These are phyloP conservation scores for Platanthera zijinensis DNA, from an alignment of 106 monocot species.

Conservation along the genomic window DNA sequence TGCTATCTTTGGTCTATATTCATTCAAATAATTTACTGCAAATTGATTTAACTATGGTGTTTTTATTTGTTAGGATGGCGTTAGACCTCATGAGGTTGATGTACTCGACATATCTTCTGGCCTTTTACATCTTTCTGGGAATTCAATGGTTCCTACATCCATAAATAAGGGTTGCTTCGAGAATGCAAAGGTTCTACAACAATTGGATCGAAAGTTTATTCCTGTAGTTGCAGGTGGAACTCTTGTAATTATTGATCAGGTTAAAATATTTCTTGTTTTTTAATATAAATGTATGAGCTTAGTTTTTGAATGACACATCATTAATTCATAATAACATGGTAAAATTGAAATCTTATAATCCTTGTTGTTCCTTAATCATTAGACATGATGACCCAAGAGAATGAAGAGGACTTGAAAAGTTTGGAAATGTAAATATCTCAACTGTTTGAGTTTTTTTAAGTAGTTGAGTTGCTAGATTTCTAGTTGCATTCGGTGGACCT, in stretches of 20 bases:
- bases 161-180: constrained; percentile 53
- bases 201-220: constrained; percentile 91
- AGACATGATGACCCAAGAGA: not conserved
- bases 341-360: too few species aligned
- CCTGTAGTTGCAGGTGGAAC: constrained; percentile 62
- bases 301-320: not conserved
- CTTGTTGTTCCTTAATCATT: too few species aligned
- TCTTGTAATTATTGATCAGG: constrained; percentile 83
- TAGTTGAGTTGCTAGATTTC: not conserved
- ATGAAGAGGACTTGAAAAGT: not conserved
- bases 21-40: not conserved
- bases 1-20: not conserved
- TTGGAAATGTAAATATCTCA: not conserved
- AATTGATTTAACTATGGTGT: not conserved
- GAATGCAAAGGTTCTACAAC: constrained; percentile 71
- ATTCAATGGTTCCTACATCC: constrained; percentile 61
- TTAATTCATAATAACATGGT: too few species aligned
- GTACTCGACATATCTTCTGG: constrained; percentile 84
- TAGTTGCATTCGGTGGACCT: not conserved
- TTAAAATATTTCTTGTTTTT: constrained; percentile 14
- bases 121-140: constrained; percentile 60
- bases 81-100: constrained; percentile 29
- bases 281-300: not conserved
- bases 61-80: constrained; percentile 24
- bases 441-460: not conserved